Evolutionary conservation across 164 flowering plant genomes (phyloP), one percentile per base, ranked within the genome.

Genomic region (Cinnamomum micranthum): DNA sequence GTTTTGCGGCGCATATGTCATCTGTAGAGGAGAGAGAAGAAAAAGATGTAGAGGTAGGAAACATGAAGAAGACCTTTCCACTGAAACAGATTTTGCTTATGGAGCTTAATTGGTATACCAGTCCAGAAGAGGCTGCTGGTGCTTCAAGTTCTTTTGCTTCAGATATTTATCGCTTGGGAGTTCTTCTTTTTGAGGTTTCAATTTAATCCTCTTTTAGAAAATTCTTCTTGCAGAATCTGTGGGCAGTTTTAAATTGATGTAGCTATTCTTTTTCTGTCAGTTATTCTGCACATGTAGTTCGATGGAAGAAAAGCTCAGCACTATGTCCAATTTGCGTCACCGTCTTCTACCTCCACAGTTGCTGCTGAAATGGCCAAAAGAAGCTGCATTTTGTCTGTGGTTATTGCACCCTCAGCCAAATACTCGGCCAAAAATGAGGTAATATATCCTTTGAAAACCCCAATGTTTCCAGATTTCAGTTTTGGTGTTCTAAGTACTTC

Each of bases 371-470:
- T 94, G 92, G 91, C 97, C 99, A 3, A 92, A 96, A 83, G 97
- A 94, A 87, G 98, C 97, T 76, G 88, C 93, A 51, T 92, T 94
- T 90, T 96, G 99, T 86, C 77, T 96, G 64, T 92, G 94, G 99
- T 77, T 94, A 65, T 85, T 96, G 80, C 99, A 96, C 50, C 98
- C 98, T 50, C 94, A 91, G 70, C 95, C 97, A 55, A 86, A 74
- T 81, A 81, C 87, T 82, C 86, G 98, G 50, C 99, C 99, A 58
- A 85, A 83, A 75, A 84, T 90, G 88, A 78, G 93, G 99, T 92
- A 72, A 60, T 24, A 47, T 15, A 19, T 24, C 24, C 35, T 31
- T 31, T 31, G 35, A 31, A 31, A 31, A 4, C 35, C 6, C 35
- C 35, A 31, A 31, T 41, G 47, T 41, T 41, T 41, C 11, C 47